Evolutionary conservation across 768 basidiomycete genomes (phyloP).

Genomic region (Tylopilus intermedius): DNA sequence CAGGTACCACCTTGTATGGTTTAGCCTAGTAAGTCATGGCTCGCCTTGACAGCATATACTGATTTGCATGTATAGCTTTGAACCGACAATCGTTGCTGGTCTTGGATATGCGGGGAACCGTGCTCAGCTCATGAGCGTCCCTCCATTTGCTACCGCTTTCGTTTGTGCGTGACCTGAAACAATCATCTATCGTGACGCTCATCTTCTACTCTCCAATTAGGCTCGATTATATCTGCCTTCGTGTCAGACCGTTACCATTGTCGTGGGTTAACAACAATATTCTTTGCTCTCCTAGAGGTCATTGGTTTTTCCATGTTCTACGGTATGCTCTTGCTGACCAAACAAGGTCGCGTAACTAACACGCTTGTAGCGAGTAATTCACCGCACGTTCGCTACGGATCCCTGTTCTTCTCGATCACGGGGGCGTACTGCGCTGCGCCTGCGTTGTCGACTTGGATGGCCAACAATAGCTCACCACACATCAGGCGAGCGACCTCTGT

Average conservation of each 20-base stretch:
- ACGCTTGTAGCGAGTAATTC: slow-evolving; percentile 26
- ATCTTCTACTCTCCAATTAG: slow-evolving; percentile 15
- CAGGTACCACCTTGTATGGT: slow-evolving; percentile 17
- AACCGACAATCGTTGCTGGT: slow-evolving; percentile 63
- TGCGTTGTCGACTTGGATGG: slow-evolving; percentile 51
- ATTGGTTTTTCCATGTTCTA: slow-evolving; percentile 57
- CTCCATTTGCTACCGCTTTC: slow-evolving; percentile 50
- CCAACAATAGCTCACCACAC: slow-evolving; percentile 58
- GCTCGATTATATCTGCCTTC: slow-evolving; percentile 39
- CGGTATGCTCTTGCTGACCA: slow-evolving; percentile 29
- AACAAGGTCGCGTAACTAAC: background rate
- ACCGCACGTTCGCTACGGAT: slow-evolving; percentile 44
- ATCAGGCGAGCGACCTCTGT: slow-evolving; percentile 53
- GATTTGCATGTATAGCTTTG: slow-evolving; percentile 44
- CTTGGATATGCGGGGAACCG: slow-evolving; percentile 51
- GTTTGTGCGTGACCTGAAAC: slow-evolving; percentile 31
- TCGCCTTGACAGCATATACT: slow-evolving; percentile 34
- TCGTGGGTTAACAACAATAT: slow-evolving; percentile 44
- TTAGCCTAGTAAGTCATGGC: slow-evolving; percentile 21
- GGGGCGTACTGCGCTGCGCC: slow-evolving; percentile 54
- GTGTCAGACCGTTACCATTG: slow-evolving; percentile 50
- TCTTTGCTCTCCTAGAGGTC: slow-evolving; percentile 39
- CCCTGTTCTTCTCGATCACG: slow-evolving; percentile 51
- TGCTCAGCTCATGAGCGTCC: slow-evolving; percentile 61
- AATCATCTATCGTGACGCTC: background rate